Conservation (phyloP, 257 asterid genomes). For the Lantana camara region DNA sequence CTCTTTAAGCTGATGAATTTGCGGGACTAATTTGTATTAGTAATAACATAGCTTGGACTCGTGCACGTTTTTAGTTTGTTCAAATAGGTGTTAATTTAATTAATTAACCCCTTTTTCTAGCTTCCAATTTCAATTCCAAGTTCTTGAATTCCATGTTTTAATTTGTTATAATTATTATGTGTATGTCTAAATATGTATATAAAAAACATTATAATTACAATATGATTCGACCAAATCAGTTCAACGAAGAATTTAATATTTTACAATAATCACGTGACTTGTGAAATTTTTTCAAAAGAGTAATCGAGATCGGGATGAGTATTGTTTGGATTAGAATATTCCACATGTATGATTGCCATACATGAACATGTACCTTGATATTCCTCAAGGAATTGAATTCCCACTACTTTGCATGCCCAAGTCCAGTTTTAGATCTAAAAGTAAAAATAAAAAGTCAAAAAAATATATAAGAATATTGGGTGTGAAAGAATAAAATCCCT, state of each 20-base stretch:
- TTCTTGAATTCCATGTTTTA: background rate
- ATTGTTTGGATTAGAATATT: too few relatives aligned
- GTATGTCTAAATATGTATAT: too few relatives aligned
- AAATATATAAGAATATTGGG: background rate
- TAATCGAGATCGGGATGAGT: too few relatives aligned
- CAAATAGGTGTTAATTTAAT: background rate
- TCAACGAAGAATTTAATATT: too few relatives aligned
- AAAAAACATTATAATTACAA: too few relatives aligned
- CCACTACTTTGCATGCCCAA: constrained; percentile 38
- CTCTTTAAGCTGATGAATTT: background rate
- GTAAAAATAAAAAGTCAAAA: too few relatives aligned
- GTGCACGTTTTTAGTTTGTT: background rate
- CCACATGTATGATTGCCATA: constrained; percentile 27
- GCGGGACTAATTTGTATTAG: constrained; percentile 23
- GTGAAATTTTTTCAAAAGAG: too few relatives aligned
- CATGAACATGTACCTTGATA: constrained; percentile 33
- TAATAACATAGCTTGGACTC: constrained; percentile 33
- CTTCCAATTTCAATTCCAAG: background rate
- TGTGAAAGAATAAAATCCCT: constrained; percentile 2
- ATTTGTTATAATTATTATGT: background rate
- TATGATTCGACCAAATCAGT: too few relatives aligned
- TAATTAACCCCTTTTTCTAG: background rate
- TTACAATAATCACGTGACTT: too few relatives aligned
- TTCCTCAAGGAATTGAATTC: constrained; percentile 24
- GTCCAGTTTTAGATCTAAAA: constrained; percentile 35